Evolutionary conservation across 1,284 basidiomycete species (phyloP).

Genomic region (Cutaneotrichosporon cyanovorans): DNA sequence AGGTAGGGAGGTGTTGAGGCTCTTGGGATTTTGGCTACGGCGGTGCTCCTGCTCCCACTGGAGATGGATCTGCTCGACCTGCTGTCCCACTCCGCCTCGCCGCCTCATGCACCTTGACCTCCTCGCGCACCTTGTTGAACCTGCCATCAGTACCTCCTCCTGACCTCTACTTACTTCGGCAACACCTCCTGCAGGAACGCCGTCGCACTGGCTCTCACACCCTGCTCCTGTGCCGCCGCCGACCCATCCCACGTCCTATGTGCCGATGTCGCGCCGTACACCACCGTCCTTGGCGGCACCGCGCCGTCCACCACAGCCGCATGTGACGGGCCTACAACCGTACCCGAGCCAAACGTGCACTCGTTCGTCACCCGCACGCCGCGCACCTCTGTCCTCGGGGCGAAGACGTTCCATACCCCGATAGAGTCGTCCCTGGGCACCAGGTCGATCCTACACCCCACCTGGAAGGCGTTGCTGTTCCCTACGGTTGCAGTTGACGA

Average conservation of each 20-base stretch:
- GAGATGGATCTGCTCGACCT: too few species aligned
- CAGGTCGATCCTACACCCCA: slow-evolving; percentile 65
- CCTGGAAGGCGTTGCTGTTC: slow-evolving; percentile 86
- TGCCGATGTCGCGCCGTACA: slow-evolving; percentile 69
- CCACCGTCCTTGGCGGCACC: slow-evolving; percentile 66
- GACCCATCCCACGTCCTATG: slow-evolving; percentile 75
- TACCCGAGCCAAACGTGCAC: slow-evolving; percentile 5
- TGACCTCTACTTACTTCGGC: slow-evolving; percentile 55
- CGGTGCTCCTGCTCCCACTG: too few species aligned
- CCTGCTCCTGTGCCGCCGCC: slow-evolving; percentile 72
- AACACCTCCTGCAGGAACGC: slow-evolving; percentile 85
- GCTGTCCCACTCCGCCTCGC: too few species aligned
- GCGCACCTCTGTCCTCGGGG: slow-evolving; percentile 1
- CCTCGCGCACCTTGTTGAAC: slow-evolving; percentile 3
- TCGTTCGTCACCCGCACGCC: slow-evolving; percentile 11
- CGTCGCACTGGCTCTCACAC: slow-evolving; percentile 64
- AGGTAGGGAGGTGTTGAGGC: too few species aligned
- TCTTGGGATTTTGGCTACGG: too few species aligned
- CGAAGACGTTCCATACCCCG: slow-evolving; percentile 10
- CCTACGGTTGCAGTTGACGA: slow-evolving; percentile 75
- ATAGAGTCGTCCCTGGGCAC: slow-evolving; percentile 1
- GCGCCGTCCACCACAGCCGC: neutral
- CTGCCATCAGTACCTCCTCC: neutral
- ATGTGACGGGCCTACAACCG: neutral
- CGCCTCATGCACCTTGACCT: neutral